Conservation (phyloP, 208 protist species). For the Leishmania martiniquensis region DNA sequence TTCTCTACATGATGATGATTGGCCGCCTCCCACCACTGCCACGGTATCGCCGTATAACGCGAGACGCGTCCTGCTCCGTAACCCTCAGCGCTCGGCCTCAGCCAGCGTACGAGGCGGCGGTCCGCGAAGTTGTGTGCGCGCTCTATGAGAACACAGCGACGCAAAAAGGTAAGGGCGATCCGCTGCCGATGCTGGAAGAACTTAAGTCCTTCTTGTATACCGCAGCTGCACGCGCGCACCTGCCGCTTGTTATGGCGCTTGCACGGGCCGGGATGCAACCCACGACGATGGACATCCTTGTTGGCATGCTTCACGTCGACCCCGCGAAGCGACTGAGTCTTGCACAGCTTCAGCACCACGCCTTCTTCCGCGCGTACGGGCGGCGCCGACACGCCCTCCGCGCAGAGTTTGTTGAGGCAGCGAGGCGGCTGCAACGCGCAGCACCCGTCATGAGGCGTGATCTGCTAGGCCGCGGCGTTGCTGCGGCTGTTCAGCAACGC, state of each 20-base stretch:
- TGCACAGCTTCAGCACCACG: slow-evolving; percentile 26
- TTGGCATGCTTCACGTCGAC: slow-evolving; percentile 37
- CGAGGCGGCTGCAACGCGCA: slow-evolving; percentile 11
- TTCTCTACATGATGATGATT: slow-evolving; percentile 62
- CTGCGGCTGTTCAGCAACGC: not conserved
- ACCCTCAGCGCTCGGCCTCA: not conserved
- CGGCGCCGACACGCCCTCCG: slow-evolving; percentile 21
- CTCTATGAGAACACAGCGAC: slow-evolving; percentile 3
- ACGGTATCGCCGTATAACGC: slow-evolving; percentile 20
- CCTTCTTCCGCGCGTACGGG: slow-evolving; percentile 30
- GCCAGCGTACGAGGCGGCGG: slow-evolving; percentile 7
- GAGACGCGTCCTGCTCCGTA: not conserved
- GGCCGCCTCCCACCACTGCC: slow-evolving; percentile 41
- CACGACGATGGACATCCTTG: slow-evolving; percentile 26
- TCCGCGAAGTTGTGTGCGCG: slow-evolving; percentile 9
- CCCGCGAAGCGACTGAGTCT: slow-evolving; percentile 37
- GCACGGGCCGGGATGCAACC: slow-evolving; percentile 11
- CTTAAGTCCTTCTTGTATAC: slow-evolving; percentile 17
- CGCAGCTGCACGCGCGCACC: slow-evolving; percentile 2
- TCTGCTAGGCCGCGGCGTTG: slow-evolving; percentile 1
- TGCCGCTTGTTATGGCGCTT: slow-evolving; percentile 24
- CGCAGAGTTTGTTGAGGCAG: not conserved
- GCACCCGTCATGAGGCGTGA: not conserved
- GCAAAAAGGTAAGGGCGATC: not conserved
- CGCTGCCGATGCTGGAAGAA: not conserved